These are phyloP conservation scores for Carex kokanica DNA, from an alignment of 176 grass and related monocot genomes.

Conservation along the genomic window DNA sequence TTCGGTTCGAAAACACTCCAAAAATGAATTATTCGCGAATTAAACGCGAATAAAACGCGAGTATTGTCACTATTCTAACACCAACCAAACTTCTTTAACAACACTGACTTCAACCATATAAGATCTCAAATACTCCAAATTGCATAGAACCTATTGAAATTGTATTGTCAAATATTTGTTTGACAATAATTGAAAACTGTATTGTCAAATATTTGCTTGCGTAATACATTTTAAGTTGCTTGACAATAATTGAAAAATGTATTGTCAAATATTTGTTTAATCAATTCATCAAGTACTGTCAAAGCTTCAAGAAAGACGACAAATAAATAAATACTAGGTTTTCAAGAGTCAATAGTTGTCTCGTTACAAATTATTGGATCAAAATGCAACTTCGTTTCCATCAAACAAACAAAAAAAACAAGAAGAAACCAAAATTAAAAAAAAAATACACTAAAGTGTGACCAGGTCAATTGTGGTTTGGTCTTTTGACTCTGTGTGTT, in stretches of 20 bases:
- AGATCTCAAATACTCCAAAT: too few relatives aligned
- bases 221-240: not conserved
- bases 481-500: not conserved
- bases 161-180: too few relatives aligned
- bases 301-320: not conserved
- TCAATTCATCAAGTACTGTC: not conserved
- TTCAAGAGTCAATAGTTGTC: not conserved
- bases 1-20: too few relatives aligned
- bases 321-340: not conserved
- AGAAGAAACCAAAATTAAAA: too few relatives aligned
- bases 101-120: too few relatives aligned
- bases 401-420: not conserved
- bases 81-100: too few relatives aligned
- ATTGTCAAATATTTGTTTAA: not conserved
- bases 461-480: not conserved
- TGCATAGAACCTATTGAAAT: not conserved
- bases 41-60: too few relatives aligned
- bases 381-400: not conserved
- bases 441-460: not conserved
- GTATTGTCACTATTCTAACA: too few relatives aligned
- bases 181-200: too few relatives aligned
- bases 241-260: not conserved
- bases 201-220: too few relatives aligned
- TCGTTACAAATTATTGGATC: not conserved
- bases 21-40: too few relatives aligned